phyloP scores from a whole-genome alignment of 768 basidiomycete species.

The Cystobasidium onofrii region DNA sequence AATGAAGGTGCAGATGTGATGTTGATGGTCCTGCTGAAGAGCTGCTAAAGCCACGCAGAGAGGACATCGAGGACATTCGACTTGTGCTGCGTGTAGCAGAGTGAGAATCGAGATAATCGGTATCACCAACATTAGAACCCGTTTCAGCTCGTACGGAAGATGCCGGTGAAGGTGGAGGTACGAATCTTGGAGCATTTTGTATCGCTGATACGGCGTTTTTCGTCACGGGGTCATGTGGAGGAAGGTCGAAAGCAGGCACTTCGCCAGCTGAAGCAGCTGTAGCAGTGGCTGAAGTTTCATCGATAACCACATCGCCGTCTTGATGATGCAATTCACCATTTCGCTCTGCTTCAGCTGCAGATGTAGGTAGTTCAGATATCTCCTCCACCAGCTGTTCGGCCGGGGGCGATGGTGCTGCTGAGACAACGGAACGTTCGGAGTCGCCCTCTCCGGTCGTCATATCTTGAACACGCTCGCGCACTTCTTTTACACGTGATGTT shows the following conservation, averaged over 20 bases:
- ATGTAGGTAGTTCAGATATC: constrained; percentile 10
- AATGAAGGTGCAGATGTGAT: constrained; percentile 13
- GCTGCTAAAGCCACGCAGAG: background rate
- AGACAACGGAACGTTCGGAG: background rate
- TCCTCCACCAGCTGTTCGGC: constrained; percentile 8
- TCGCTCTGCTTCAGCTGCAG: constrained; percentile 21
- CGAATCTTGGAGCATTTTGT: constrained; percentile 2
- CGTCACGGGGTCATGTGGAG: background rate
- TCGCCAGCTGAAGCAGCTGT: background rate
- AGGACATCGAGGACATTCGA: constrained; percentile 18
- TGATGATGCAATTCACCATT: background rate
- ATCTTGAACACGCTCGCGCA: constrained; percentile 30
- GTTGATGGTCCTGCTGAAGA: background rate
- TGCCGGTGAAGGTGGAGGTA: constrained; percentile 26
- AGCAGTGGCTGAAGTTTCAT: background rate
- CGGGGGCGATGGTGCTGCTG: background rate
- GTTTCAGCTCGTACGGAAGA: constrained; percentile 25
- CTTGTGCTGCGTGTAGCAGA: background rate
- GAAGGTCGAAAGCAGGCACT: background rate
- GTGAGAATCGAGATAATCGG: constrained; percentile 2
- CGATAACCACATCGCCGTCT: constrained; percentile 5
- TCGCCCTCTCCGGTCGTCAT: constrained; percentile 24
- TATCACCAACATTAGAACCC: constrained; percentile 18
- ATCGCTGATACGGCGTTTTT: constrained; percentile 1
- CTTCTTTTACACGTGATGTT: constrained; percentile 11